Conservation (phyloP, 192 early-diverging fungal species). For the Coemansia sp. region DNA sequence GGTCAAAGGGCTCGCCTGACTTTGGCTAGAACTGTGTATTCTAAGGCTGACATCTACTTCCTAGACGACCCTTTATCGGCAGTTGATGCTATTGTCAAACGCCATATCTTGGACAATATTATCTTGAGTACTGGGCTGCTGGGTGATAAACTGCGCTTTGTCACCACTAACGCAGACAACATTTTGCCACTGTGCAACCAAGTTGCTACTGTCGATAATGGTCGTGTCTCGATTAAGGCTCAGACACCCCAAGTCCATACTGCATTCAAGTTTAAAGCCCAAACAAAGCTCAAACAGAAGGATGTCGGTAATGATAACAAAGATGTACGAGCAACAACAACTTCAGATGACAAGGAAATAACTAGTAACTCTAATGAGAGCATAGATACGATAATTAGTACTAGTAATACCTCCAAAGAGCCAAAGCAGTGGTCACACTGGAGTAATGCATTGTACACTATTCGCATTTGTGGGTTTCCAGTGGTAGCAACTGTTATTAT, state of each 20-base stretch:
- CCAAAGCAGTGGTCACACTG: constrained; percentile 26
- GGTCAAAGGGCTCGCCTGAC: constrained; percentile 73
- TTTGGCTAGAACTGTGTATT: constrained; percentile 69
- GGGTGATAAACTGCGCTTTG: constrained; percentile 52
- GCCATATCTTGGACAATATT: constrained; percentile 66
- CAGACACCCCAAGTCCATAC: constrained; percentile 37
- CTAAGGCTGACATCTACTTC: constrained; percentile 68
- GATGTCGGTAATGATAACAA: neutral
- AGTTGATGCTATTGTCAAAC: constrained; percentile 66
- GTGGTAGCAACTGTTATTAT: neutral
- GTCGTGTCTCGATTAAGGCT: constrained; percentile 36
- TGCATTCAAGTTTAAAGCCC: constrained; percentile 2
- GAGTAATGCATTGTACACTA: constrained; percentile 56
- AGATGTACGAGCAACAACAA: neutral
- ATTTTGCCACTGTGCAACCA: constrained; percentile 31
- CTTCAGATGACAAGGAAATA: neutral
- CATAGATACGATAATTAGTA: neutral
- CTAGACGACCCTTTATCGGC: constrained; percentile 76
- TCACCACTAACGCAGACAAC: constrained; percentile 40
- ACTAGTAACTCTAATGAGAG: neutral
- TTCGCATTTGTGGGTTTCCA: constrained; percentile 9
- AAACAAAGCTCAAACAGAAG: constrained; percentile 21
- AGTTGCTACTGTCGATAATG: constrained; percentile 15
- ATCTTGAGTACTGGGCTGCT: constrained; percentile 58
- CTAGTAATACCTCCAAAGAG: neutral